Conservation (phyloP, 129 eudicot species). For the Sambucus nigra region DNA sequence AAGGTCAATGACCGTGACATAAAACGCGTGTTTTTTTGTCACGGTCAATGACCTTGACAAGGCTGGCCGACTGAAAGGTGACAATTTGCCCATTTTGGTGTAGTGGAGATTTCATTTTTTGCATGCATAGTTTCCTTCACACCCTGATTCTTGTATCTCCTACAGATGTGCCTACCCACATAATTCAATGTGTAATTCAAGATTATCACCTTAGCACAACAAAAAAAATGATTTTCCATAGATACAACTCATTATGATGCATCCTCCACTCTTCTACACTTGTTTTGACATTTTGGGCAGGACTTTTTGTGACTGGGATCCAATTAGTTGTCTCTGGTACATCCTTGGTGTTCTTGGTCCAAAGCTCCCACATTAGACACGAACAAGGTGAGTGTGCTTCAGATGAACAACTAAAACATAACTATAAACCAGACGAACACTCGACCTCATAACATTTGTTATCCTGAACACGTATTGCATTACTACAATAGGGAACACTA, state of each 20-base stretch:
- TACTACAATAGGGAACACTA: background rate
- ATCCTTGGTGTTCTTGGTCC: background rate
- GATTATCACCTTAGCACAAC: background rate
- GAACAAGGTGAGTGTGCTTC: background rate
- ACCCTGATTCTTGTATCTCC: too few species aligned
- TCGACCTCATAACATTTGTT: background rate
- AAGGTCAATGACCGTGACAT: too few species aligned
- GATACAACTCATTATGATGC: background rate
- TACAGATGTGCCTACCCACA: too few species aligned
- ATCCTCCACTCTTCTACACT: background rate
- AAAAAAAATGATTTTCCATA: background rate
- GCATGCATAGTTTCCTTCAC: too few species aligned
- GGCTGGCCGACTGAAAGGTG: too few species aligned
- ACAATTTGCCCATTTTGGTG: too few species aligned
- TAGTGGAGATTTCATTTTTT: too few species aligned
- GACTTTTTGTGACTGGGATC: background rate
- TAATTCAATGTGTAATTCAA: too few species aligned
- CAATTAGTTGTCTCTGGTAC: background rate
- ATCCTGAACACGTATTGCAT: background rate
- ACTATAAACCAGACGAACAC: background rate
- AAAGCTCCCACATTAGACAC: background rate
- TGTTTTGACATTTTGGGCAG: background rate
- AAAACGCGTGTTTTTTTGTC: too few species aligned
- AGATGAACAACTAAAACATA: background rate
- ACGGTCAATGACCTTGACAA: too few species aligned